Evolutionary conservation across 352 stramenopile genomes (phyloP), one percentile per base, ranked within the genome.

Genomic region (Thraustochytrium striatum): DNA sequence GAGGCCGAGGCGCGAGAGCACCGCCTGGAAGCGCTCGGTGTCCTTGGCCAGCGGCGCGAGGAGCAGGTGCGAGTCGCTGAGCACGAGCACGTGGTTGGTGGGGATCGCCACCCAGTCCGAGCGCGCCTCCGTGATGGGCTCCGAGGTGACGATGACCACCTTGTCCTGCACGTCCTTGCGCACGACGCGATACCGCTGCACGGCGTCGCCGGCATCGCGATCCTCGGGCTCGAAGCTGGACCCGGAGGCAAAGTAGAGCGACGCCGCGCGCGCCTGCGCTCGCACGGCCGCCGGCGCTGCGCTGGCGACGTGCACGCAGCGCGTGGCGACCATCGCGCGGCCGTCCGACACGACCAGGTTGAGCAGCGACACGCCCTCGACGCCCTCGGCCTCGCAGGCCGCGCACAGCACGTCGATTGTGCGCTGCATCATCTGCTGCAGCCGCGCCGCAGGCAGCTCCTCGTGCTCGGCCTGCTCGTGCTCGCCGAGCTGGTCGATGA

Each of bases 281-380:
- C 84, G 70, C 25, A 82, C 82, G 57, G 78, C 79, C 13, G 72
- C 62, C n/a, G 82, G 81, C 32, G 69, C 72, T 21, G 85, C 36
- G 32, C 85, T 50, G 2, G 81, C 69, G 16, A 83, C 81, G 69
- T 86, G 70, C n/a, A 83, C 83, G 68, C 83, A 85, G 13, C 83
- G 82, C 28, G 85, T 85, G 35, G 72, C 75, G 11, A 86, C 57
- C 52, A 87, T 62, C 0, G 72, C 69, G 25, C 72, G 65, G 61
- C 85, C 85, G 81, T 87, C 85, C 1, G 82, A 79, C 13, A 87
- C 57, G 35, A 79, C 61, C 69, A 87, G 86, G 57, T 87, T 87
- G 30, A 85, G 68, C 33, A 84, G 57, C 2, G 72, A 84, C 25
- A 47, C 55, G 19, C 78, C 69, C 5, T 30, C 44, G 9, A 61